Percentiles rank a stretch among this genome's conserved stretches.
Evolutionary conservation across 495 filamentous ascomycete genomes (phyloP).

Genomic region (Penicillium robsamsonii): DNA sequence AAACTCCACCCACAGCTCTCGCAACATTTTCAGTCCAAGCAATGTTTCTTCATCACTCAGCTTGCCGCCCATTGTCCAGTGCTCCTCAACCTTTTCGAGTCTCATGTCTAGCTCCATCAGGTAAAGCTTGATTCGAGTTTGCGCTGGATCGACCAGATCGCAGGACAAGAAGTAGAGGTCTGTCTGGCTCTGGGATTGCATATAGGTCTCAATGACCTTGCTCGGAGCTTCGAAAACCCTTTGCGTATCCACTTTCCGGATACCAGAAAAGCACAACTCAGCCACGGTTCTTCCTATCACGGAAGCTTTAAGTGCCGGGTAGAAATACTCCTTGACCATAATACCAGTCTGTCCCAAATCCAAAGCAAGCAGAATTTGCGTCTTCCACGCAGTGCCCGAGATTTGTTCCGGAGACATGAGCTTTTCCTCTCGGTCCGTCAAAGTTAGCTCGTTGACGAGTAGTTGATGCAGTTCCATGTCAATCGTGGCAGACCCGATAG

Average conservation of each 20-base stretch:
- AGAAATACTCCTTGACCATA: slow-evolving; percentile 4
- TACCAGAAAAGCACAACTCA: slow-evolving; percentile 1
- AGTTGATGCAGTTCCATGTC: not conserved
- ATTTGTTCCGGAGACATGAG: not conserved
- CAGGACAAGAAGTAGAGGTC: slow-evolving; percentile 9
- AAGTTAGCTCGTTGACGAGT: not conserved
- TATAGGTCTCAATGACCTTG: not conserved
- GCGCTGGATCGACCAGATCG: slow-evolving; percentile 9
- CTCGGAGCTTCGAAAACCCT: not conserved
- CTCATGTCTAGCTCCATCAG: slow-evolving; percentile 1
- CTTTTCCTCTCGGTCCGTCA: not conserved
- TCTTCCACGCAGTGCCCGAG: not conserved
- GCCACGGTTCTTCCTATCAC: not conserved
- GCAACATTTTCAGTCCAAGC: slow-evolving; percentile 1
- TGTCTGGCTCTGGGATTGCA: not conserved
- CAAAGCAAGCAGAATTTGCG: not conserved
- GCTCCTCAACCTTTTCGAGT: not conserved
- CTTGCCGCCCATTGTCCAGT: slow-evolving; percentile 1
- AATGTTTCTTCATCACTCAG: not conserved
- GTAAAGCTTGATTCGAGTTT: slow-evolving; percentile 15
- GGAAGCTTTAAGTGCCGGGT: not conserved
- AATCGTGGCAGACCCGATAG: not conserved
- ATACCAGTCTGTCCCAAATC: not conserved
- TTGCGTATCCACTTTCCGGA: slow-evolving; percentile 2
- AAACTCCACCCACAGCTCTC: slow-evolving; percentile 10